These are phyloP conservation scores for Malassezia pachydermatis DNA, from an alignment of 1,284 basidiomycete genomes.

Conservation along the genomic window DNA sequence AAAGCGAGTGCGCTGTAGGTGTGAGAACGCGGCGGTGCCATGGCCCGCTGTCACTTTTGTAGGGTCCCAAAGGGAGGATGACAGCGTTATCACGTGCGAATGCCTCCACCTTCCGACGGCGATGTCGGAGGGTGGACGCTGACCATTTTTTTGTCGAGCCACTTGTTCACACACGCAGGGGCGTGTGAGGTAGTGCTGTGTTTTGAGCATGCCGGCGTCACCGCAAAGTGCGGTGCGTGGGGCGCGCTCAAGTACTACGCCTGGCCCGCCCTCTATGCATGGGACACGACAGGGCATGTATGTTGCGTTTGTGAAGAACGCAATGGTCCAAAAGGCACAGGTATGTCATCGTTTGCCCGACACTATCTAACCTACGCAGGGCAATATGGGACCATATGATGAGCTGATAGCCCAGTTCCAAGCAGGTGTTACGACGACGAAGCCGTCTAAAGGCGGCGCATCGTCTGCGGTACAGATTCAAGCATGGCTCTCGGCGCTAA, in stretches of 20 bases:
- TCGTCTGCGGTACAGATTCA: slow-evolving; percentile 31
- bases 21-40: too few species aligned
- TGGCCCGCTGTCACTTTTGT: too few species aligned
- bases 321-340: slow-evolving; percentile 62
- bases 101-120: too few species aligned
- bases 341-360: slow-evolving; percentile 54
- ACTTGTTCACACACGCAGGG: too few species aligned
- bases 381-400: slow-evolving; percentile 48
- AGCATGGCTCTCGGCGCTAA: slow-evolving; percentile 52
- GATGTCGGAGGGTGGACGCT: too few species aligned
- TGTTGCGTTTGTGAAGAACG: slow-evolving; percentile 69
- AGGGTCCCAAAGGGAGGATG: background rate
- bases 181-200: too few species aligned
- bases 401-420: slow-evolving; percentile 54
- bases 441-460: background rate
- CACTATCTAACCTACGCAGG: slow-evolving; percentile 15
- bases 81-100: slow-evolving; percentile 3
- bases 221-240: slow-evolving; percentile 1
- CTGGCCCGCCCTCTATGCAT: background rate
- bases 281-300: slow-evolving; percentile 60
- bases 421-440: slow-evolving; percentile 16
- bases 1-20: too few species aligned
- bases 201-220: slow-evolving; percentile 11
- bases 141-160: too few species aligned
- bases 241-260: background rate